Conservation (phyloP, 2,329 filamentous ascomycete genomes). For the Fragosphaeria purpurea region DNA sequence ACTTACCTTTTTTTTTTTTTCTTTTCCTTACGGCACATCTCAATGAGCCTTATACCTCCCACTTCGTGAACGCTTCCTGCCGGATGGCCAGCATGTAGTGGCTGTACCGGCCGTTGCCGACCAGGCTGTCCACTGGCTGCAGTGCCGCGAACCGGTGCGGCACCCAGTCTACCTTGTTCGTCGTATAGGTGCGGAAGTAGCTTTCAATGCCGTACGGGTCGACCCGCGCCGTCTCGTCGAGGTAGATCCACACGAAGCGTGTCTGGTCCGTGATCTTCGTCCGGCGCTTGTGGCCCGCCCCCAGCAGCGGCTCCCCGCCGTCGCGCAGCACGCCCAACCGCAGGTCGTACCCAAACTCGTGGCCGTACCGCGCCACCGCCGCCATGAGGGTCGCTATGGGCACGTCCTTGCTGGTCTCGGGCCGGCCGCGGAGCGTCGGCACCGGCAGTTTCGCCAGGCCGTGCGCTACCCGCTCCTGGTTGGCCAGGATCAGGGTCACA, state of each 20-base stretch:
- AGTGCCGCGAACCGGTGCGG: neutral
- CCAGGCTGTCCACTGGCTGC: neutral
- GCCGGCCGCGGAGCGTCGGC: neutral
- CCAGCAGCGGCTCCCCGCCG: neutral
- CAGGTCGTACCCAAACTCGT: neutral
- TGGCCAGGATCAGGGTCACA: no score
- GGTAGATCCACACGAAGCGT: neutral
- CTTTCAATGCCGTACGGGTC: neutral
- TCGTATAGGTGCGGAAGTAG: no score
- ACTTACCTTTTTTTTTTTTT: neutral
- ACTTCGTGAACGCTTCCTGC: neutral
- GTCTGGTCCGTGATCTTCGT: neutral
- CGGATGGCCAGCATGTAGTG: neutral
- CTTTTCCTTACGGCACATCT: no score
- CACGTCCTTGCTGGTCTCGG: no score
- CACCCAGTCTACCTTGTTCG: no score
- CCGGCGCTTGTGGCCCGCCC: neutral
- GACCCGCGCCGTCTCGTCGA: neutral
- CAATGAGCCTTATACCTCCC: neutral
- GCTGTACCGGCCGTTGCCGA: constrained; percentile 1
- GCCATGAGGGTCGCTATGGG: neutral
- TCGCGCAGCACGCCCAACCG: neutral
- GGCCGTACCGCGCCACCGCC: neutral
- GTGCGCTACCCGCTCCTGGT: neutral
- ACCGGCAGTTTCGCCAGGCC: neutral